Evolutionary conservation across 176 grass and related monocot genomes (phyloP), one percentile per base, ranked within the genome.

Genomic region (Miscanthus lutarioriparius): DNA sequence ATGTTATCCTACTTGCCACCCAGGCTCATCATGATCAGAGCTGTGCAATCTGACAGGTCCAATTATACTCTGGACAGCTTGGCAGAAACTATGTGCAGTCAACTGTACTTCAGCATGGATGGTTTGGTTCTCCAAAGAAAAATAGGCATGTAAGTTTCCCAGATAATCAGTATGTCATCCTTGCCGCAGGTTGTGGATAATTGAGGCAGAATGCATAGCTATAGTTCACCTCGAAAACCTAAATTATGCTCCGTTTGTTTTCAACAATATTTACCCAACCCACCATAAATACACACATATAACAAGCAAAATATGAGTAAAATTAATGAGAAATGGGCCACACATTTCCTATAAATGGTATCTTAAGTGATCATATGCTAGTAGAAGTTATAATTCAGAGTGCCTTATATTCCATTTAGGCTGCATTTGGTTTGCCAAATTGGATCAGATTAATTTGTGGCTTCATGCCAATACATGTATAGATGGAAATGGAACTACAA

Each of bases 331-430:
- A 69, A 70, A 39, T 69, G 67, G 33, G 8, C 33, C 67, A 22
- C 67, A 39, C 8, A 69, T 38, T n/a, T 16, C 10, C 62, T 71
- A 41, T 43, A 10, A 43, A 71, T 25, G 4, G 38, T 11, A 43
- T 15, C 22, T 15, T 71, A 71, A 25, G 40, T 71, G 38, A 43
- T 25, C 39, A 40, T 70, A 70, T 70, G 19, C 36, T 70, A 40
- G 33, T 69, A 70, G 67, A 70, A 70, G 39, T 20, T 69, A 69
- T 51, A 61, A 61, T 27, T 63, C 59, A 63, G 68, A 63, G 68
- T 71, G 40, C 47, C 39, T 72, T 72, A 25, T 72, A 26, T 72
- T 43, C 70, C 70, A 71, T 72, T 28, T 47, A 19, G 48, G 48
- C 15, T 51, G 48, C 48, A 51, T 51, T 51, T 51, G 16, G 16